Evolutionary conservation across 192 early-diverging fungal species (phyloP).

Genomic region (Nowakowskiella sp.): DNA sequence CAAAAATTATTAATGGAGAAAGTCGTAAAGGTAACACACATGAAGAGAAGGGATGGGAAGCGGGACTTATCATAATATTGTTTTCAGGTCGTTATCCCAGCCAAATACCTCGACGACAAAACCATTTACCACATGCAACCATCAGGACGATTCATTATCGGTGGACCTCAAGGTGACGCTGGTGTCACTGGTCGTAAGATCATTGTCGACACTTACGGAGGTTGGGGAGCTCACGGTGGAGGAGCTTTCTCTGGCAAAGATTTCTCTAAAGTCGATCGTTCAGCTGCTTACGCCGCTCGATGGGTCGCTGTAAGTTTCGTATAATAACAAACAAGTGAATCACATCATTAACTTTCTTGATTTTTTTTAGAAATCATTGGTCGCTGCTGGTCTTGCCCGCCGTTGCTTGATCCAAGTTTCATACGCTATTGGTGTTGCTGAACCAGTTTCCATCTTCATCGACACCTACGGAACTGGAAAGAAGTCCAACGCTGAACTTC

Average conservation of each 20-base stretch:
- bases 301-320: constrained; percentile 69
- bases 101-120: constrained; percentile 73
- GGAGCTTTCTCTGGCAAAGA: constrained; percentile 99
- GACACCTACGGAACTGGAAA: constrained; percentile 93
- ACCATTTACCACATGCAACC: constrained; percentile 97
- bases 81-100: constrained; percentile 69
- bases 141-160: constrained; percentile 98
- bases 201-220: constrained; percentile 87
- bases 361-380: constrained; percentile 68
- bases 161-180: constrained; percentile 99
- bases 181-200: constrained; percentile 98
- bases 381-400: constrained; percentile 85
- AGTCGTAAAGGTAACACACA: constrained; percentile 64
- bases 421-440: constrained; percentile 96
- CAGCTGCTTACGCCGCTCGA: constrained; percentile 93
- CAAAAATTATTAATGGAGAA: constrained; percentile 83
- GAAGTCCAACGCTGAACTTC: constrained; percentile 83
- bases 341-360: too few species aligned
- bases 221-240: constrained; percentile 92
- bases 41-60: neutral
- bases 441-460: constrained; percentile 93
- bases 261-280: constrained; percentile 99
- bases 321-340: neutral
- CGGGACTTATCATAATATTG: neutral
- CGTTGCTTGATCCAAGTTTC: constrained; percentile 92